A percentile compares a stretch with the other conserved stretches of the same genome.
Conservation (phyloP, 2,329 filamentous ascomycete genomes). For the Cladosporium sp. region DNA sequence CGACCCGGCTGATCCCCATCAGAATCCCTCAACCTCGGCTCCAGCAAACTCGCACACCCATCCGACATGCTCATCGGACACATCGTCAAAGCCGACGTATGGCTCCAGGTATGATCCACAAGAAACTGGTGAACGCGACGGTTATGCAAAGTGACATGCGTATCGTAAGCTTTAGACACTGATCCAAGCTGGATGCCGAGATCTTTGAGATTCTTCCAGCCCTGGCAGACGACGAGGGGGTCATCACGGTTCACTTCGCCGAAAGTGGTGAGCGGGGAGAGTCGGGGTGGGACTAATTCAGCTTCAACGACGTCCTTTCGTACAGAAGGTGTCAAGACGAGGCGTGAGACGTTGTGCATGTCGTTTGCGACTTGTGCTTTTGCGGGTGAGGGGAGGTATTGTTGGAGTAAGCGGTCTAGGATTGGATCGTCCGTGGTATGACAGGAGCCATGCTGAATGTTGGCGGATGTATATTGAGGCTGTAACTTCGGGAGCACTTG, state of each 20-base stretch:
- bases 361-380: slow-evolving; percentile 17
- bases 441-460: background rate
- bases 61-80: slow-evolving; percentile 66
- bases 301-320: background rate
- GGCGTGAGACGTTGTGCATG: background rate
- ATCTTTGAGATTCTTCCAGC: background rate
- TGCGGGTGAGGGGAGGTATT: background rate
- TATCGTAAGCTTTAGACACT: background rate
- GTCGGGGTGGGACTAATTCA: background rate
- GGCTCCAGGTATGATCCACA: slow-evolving; percentile 55
- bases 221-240: background rate
- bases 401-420: background rate
- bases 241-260: background rate
- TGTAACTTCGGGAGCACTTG: background rate
- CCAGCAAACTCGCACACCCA: slow-evolving; percentile 53
- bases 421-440: background rate
- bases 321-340: background rate
- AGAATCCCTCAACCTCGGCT: slow-evolving; percentile 37
- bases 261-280: background rate
- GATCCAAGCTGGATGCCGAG: background rate
- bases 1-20: slow-evolving; percentile 18
- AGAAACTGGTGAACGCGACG: slow-evolving; percentile 58
- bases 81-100: slow-evolving; percentile 56
- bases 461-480: background rate
- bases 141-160: slow-evolving; percentile 31